phyloP scores from a whole-genome alignment of 768 basidiomycete species.

The Porphyrellus cyaneotinctus region DNA sequence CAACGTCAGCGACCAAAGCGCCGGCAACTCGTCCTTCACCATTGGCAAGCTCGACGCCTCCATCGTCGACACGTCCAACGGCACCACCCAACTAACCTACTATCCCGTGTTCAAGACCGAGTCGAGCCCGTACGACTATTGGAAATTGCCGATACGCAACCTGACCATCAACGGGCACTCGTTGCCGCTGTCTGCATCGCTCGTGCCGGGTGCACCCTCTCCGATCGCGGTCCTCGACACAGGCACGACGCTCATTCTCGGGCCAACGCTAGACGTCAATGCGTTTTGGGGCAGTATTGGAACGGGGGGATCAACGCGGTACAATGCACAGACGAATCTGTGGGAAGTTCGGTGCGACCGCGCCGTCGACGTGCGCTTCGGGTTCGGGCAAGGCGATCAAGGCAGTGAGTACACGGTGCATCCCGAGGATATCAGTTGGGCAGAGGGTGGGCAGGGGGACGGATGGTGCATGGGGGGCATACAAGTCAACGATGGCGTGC shows the following conservation, averaged over 20 bases:
- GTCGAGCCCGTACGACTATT: constrained; percentile 44
- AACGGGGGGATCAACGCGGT: constrained; percentile 35
- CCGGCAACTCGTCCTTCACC: constrained; percentile 44
- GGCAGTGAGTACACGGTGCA: constrained; percentile 42
- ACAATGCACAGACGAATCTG: constrained; percentile 32
- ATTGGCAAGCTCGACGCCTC: constrained; percentile 45
- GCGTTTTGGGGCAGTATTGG: constrained; percentile 50
- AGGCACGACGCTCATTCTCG: constrained; percentile 55
- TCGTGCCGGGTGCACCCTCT: constrained; percentile 36
- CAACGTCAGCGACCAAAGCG: constrained; percentile 13
- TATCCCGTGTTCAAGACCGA: constrained; percentile 39
- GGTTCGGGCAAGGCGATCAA: constrained; percentile 37
- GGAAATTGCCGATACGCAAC: constrained; percentile 49
- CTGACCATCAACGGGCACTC: constrained; percentile 42
- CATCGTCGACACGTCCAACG: constrained; percentile 21
- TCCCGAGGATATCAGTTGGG: constrained; percentile 52
- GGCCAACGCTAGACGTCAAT: constrained; percentile 48
- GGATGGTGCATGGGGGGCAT: constrained; percentile 58
- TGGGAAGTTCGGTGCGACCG: constrained; percentile 53
- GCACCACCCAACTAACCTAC: constrained; percentile 32
- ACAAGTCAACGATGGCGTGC: constrained; percentile 48
- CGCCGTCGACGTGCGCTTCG: constrained; percentile 43
- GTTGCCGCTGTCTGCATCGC: constrained; percentile 43
- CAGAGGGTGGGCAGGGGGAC: constrained; percentile 34
- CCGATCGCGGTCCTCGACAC: constrained; percentile 62